Evolutionary conservation across 768 basidiomycete genomes (phyloP), one percentile per base, ranked within the genome.

Genomic region (Lactarius indigo): DNA sequence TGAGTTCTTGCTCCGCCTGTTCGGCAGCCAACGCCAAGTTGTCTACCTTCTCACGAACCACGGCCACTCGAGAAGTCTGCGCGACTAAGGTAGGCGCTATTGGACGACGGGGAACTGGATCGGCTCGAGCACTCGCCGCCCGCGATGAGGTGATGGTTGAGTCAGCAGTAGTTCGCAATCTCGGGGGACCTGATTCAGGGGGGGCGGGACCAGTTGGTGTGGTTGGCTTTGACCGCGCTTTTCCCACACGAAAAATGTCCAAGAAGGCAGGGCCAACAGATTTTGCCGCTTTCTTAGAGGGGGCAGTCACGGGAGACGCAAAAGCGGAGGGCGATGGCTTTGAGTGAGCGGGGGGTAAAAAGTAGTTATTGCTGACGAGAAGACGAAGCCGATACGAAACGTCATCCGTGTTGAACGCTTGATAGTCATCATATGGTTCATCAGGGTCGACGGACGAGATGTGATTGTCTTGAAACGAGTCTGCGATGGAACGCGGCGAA

Each of bases 301-400:
- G 66, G 39, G 77, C 57, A 15, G 68, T 59, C 37, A 69, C 68
- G 2, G 80, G 75, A 2, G 83, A 76, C 20, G 84, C 82, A 66
- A 92, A 84, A 60, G 89, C 85, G 31, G 87, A 81, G 2, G 87
- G 83, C 12, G 84, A 85, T 2, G 92, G 92, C 73, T 94, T 94
- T 50, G 87, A 83, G 72, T 94, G 92, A 0, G 92, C 92, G 12
- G 92, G 93, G 4, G 92, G 92, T 42, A 94, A 85, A 73, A 91
- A 94, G 74, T 94, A 94, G 73, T 83, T 93, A 76, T 94, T 94
- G 75, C 89, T 90, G 62, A 94, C 88, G 47, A 94, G 84, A 61
- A 94, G 83, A 47, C 87, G 88, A 23, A 94, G 84, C 28, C 92
- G 89, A 77, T 92, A 91, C 23, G 91, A 87, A 47, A 94, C 91